Conservation (phyloP, 2,329 filamentous ascomycete genomes). For the Colletotrichum cordylinicola region DNA sequence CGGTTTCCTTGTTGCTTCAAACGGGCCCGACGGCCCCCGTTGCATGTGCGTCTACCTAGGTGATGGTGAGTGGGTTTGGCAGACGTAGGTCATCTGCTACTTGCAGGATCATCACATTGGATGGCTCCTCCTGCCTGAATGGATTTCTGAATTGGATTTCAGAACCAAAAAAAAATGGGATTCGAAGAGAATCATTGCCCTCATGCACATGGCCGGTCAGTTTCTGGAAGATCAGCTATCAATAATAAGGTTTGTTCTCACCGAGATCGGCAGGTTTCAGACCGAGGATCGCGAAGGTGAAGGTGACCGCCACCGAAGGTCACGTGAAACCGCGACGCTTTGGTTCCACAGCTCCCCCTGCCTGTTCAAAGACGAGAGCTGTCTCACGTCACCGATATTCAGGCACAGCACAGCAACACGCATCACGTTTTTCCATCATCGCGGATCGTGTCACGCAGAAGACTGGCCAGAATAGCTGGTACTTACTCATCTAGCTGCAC, state of each 20-base stretch:
- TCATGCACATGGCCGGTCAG: not conserved
- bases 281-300: not conserved
- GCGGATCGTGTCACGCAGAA: not conserved
- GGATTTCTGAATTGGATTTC: not conserved
- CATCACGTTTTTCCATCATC: not conserved
- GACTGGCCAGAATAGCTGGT: not conserved
- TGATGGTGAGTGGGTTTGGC: not conserved
- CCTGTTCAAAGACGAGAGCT: not conserved
- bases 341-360: not conserved
- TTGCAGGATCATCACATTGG: not conserved
- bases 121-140: not conserved
- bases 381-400: slow-evolving; percentile 3
- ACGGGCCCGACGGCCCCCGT: not conserved
- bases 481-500: not conserved
- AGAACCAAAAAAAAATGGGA: not conserved
- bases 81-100: not conserved
- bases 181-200: not conserved
- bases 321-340: not conserved
- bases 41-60: not conserved
- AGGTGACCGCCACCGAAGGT: not conserved
- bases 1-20: not conserved
- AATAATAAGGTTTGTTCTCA: not conserved
- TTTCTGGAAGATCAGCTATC: not conserved
- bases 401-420: not conserved
- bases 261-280: not conserved